These are phyloP conservation scores for Pseudocohnilembus persalinus DNA, from an alignment of 169 alveolate genomes.

Conservation along the genomic window DNA sequence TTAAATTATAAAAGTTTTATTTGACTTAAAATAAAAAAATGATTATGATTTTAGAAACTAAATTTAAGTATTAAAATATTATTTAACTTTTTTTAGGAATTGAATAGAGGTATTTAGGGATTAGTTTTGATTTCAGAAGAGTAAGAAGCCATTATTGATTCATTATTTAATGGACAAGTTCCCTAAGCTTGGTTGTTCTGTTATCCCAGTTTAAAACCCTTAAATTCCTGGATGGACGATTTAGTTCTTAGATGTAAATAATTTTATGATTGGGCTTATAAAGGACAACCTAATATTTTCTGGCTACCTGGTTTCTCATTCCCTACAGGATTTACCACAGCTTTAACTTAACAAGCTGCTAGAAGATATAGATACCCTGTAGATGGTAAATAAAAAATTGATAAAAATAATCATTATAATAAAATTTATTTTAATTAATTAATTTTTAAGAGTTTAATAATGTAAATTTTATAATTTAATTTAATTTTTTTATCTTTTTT, in stretches of 20 bases:
- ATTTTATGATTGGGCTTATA: constrained; percentile 89
- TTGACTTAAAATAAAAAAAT: no score
- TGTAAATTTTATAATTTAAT: constrained; percentile 29
- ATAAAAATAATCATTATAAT: constrained; percentile 77
- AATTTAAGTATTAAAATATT: no score
- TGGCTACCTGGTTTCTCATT: constrained; percentile 94
- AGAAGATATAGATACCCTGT: constrained; percentile 83
- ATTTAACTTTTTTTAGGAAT: no score
- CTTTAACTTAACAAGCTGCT: constrained; percentile 88
- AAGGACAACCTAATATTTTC: constrained; percentile 85
- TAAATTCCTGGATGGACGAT: constrained; percentile 91
- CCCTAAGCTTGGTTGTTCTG: constrained; percentile 90
- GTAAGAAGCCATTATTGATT: constrained; percentile 84
- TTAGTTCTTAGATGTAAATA: constrained; percentile 83
- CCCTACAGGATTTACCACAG: constrained; percentile 94
- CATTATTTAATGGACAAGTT: constrained; percentile 82
- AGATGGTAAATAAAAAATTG: constrained; percentile 66
- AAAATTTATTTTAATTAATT: constrained; percentile 5
- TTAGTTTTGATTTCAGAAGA: constrained; percentile 91
- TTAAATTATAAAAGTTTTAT: no score
- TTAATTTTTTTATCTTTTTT: neutral
- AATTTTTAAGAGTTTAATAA: no score
- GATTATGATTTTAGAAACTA: no score
- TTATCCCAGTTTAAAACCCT: constrained; percentile 89
- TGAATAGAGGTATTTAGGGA: constrained; percentile 89